Percentiles rank a stretch among this genome's conserved stretches.
phyloP scores from a whole-genome alignment of 2,329 filamentous ascomycete species.

The Fusarium sororula region DNA sequence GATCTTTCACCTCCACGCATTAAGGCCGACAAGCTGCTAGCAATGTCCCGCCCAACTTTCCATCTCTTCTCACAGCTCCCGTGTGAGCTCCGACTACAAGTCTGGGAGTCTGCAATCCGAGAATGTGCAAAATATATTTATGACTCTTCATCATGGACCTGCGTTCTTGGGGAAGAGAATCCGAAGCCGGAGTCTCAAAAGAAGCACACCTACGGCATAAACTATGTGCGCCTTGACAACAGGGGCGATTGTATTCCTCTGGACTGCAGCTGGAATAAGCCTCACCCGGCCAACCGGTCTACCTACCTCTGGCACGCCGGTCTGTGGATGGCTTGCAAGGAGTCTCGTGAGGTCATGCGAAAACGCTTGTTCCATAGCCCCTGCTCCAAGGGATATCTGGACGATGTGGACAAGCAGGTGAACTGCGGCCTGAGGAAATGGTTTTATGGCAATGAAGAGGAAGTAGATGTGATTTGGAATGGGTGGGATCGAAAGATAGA shows the following conservation, averaged over 20 bases:
- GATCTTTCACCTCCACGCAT: not conserved
- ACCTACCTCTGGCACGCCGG: not conserved
- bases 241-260: not conserved
- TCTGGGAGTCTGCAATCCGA: not conserved
- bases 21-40: not conserved
- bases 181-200: not conserved
- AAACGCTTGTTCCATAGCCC: not conserved
- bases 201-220: not conserved
- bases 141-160: not conserved
- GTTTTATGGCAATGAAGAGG: not conserved
- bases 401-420: not conserved
- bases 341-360: not conserved
- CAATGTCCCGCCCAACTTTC: not conserved
- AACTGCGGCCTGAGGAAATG: not conserved
- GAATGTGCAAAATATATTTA: not conserved
- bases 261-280: not conserved
- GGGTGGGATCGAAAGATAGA: fast-evolving
- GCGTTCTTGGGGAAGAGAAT: not conserved
- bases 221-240: not conserved
- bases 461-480: not conserved
- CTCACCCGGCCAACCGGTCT: not conserved
- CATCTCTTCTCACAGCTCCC: not conserved
- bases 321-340: not conserved
- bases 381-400: too few relatives aligned
- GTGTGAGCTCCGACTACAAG: not conserved